Conservation (phyloP, 2,329 filamentous ascomycete genomes). For the Colletotrichum sojae region DNA sequence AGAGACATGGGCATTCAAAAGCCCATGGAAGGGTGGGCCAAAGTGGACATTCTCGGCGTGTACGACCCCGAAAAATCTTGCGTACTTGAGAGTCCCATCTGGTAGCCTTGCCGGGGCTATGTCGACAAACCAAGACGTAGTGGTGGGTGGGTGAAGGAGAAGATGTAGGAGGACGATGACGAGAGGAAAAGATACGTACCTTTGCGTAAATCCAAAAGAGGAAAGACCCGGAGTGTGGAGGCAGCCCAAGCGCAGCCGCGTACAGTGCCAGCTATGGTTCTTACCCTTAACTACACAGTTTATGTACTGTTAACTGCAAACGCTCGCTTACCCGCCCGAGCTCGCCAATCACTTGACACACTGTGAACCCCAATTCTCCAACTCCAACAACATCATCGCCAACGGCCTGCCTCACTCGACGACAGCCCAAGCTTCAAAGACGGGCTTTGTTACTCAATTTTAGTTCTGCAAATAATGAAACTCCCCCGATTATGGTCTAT, state of each 20-base stretch:
- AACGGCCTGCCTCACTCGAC: background rate
- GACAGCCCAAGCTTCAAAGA: background rate
- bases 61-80: too few relatives aligned
- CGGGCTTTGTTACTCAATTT: background rate
- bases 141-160: background rate
- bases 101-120: slow-evolving; percentile 25
- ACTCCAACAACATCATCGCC: slow-evolving; percentile 7
- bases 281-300: background rate
- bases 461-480: slow-evolving; percentile 10
- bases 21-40: too few relatives aligned
- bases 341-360: slow-evolving; percentile 7
- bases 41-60: too few relatives aligned
- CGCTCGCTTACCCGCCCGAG: background rate
- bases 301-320: background rate
- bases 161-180: slow-evolving; percentile 1
- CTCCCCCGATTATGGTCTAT: background rate
- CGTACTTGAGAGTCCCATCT: background rate
- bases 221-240: slow-evolving; percentile 20
- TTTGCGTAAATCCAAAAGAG: background rate
- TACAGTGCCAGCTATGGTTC: background rate
- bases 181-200: slow-evolving; percentile 21
- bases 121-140: background rate
- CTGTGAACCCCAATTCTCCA: background rate
- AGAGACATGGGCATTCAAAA: background rate
- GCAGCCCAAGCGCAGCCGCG: slow-evolving; percentile 36